A percentile compares a stretch with the other conserved stretches of the same genome.
Evolutionary conservation across 345 rosid species (phyloP).

Genomic region (Carallia pectinifolia): DNA sequence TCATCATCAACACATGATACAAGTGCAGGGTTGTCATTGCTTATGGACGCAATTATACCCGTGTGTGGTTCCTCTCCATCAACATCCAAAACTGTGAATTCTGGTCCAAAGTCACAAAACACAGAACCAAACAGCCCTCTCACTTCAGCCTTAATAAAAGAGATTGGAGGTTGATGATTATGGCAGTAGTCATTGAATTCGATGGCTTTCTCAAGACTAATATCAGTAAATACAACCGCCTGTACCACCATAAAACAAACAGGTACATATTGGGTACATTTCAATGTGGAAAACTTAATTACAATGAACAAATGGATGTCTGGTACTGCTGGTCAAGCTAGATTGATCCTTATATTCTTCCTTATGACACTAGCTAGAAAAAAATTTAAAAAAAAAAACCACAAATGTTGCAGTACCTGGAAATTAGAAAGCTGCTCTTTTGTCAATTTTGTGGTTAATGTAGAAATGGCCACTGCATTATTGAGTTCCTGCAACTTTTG

Average conservation of each 20-base stretch:
- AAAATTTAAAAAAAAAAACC: not conserved
- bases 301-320: not conserved
- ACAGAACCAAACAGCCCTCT: slow-evolving; percentile 94
- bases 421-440: slow-evolving; percentile 74
- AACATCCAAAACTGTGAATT: slow-evolving; percentile 80
- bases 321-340: too few species aligned
- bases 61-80: slow-evolving; percentile 97
- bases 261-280: not conserved
- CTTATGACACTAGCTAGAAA: not conserved
- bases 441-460: slow-evolving; percentile 34
- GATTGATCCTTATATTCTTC: not conserved
- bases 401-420: slow-evolving; percentile 48
- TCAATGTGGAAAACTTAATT: not conserved
- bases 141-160: slow-evolving; percentile 87
- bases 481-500: slow-evolving; percentile 32
- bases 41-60: slow-evolving; percentile 90
- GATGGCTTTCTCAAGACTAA: slow-evolving; percentile 65
- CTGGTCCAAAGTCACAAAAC: slow-evolving; percentile 97
- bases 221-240: slow-evolving; percentile 91
- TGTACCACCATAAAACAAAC: slow-evolving; percentile 33
- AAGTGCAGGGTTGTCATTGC: slow-evolving; percentile 82
- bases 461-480: slow-evolving; percentile 20
- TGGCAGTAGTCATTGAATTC: slow-evolving; percentile 89
- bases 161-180: slow-evolving; percentile 72
- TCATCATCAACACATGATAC: slow-evolving; percentile 97